Conservation (phyloP, 2,329 filamentous ascomycete genomes). For the Cucurbitaria berberidis region DNA sequence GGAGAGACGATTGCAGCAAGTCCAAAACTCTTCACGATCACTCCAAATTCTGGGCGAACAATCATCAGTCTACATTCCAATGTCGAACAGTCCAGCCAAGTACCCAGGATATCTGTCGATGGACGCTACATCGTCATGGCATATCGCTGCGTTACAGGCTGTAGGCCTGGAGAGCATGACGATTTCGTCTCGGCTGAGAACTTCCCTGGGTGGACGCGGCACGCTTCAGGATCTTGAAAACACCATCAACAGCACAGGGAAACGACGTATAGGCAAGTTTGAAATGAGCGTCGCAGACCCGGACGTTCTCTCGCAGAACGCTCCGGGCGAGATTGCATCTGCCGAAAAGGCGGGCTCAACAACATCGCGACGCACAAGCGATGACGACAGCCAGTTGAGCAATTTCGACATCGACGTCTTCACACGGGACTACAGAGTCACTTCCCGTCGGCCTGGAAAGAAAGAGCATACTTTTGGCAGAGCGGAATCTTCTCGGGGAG, state of each 20-base stretch:
- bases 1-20: constrained; percentile 68
- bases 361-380: constrained; percentile 22
- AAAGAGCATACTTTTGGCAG: constrained; percentile 51
- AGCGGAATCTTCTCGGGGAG: constrained; percentile 48
- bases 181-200: constrained; percentile 73
- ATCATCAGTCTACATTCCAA: constrained; percentile 78
- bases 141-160: constrained; percentile 76
- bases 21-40: constrained; percentile 76
- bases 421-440: constrained; percentile 37
- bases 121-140: constrained; percentile 74
- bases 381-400: constrained; percentile 23
- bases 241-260: constrained; percentile 75
- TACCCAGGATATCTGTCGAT: constrained; percentile 66
- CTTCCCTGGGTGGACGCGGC: constrained; percentile 49
- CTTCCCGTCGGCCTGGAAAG: constrained; percentile 16
- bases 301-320: constrained; percentile 36
- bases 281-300: constrained; percentile 66
- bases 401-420: constrained; percentile 46
- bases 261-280: constrained; percentile 77
- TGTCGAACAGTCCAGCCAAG: constrained; percentile 64
- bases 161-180: constrained; percentile 80
- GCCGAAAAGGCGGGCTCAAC: constrained; percentile 37
- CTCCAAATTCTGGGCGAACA: constrained; percentile 71
- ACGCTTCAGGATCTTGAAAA: constrained; percentile 69
- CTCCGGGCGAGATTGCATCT: constrained; percentile 27